Base-by-base conservation (phyloP, 129 eudicot genomes). In the Flaveria ramosissima region DNA sequence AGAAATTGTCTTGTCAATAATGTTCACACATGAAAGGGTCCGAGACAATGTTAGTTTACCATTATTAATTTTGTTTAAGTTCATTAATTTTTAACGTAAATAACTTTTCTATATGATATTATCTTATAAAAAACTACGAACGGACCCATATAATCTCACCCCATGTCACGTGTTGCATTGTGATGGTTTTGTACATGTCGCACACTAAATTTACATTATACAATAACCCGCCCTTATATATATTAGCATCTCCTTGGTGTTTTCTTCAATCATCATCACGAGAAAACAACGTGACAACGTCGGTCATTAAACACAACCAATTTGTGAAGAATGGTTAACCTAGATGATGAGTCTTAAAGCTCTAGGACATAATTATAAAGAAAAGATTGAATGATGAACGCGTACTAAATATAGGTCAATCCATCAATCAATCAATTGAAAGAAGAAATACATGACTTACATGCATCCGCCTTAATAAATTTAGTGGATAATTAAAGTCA, bases 361-460 rank as follows among this genome's bases (percentile, higher is more conserved):
- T 19, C 30, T 57, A 2, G 9, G 9, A 10, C 48, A 45, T 11
- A 45, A 45, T 45, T 45, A 43, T 43, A 45, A 45, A 45, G 7
- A 45, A 45, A 11, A 8, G 48, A 45, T 14, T 45, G 39, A 39
- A 56, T 32, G 42, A 39, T 14, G 3, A 45, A 73, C 24, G 4
- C 9, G 1, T 52, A 20, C 14, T 7, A 56, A 56, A 52, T 19
- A 55, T 17, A 2, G 19, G 12, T 55, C 12, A 19, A 55, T 55
- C 12, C 12, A 57, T 43, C 51, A 20, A 73, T 59, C 78, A 24
- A 67, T 67, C 30, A 41, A 69, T 69, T 17, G 10, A 23, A 42
- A 24, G 56, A 74, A 43, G 59, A 74, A 74, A 73, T 45, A 57
- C 69, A 57, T 14, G 70, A 72, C 14, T 20, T 68, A 20, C 24